phyloP scores from a whole-genome alignment of 805 yeast genomes.

The Kodamaea laetipori region DNA sequence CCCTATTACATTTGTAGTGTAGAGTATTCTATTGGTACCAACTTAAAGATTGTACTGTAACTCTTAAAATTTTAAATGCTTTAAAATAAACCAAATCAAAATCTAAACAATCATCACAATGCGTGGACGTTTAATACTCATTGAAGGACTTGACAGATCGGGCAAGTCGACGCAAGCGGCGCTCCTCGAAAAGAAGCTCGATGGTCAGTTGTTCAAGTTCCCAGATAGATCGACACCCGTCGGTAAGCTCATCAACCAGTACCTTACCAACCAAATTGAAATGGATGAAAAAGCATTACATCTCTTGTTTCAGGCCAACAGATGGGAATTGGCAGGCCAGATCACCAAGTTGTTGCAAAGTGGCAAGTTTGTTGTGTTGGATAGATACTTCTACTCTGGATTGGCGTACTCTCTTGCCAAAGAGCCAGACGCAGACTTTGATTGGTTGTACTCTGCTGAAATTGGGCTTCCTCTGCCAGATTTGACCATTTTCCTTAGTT shows the following conservation, averaged over 20 bases:
- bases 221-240: constrained; percentile 86
- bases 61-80: not conserved
- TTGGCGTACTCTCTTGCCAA: constrained; percentile 91
- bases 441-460: constrained; percentile 86
- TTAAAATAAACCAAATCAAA: no score
- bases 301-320: constrained; percentile 83
- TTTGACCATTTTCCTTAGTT: constrained; percentile 71
- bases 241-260: constrained; percentile 76
- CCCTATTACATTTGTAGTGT: constrained; percentile 23
- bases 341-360: constrained; percentile 47
- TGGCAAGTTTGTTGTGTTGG: constrained; percentile 70
- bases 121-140: constrained; percentile 74
- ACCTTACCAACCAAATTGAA: constrained; percentile 55
- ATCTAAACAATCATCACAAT: constrained; percentile 10
- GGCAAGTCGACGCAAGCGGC: constrained; percentile 87
- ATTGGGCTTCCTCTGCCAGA: constrained; percentile 87
- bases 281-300: constrained; percentile 83
- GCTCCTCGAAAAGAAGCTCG: constrained; percentile 29
- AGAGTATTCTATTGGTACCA: not conserved
- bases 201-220: constrained; percentile 61
- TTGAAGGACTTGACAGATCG: constrained; percentile 93
- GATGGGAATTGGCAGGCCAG: constrained; percentile 77
- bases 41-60: not conserved
- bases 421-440: constrained; percentile 51
- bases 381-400: constrained; percentile 91